Evolutionary conservation across 2,329 filamentous ascomycete genomes (phyloP).

Genomic region (Fusarium albosuccineum): DNA sequence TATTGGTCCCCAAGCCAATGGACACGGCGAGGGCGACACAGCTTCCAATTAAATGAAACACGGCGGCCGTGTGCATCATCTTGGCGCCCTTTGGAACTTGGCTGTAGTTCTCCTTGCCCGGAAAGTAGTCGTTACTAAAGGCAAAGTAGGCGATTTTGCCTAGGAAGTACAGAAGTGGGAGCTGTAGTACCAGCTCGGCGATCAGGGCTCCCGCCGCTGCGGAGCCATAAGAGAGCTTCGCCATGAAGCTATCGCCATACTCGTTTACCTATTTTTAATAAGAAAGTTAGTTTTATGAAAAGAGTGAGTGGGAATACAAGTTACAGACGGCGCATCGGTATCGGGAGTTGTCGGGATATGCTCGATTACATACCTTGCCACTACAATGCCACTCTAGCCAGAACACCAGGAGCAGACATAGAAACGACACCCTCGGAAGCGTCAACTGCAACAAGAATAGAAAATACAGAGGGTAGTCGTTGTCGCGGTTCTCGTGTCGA

Average conservation of each 20-base stretch:
- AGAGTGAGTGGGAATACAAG: no score
- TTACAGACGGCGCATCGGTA: no score
- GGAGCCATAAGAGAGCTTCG: not conserved
- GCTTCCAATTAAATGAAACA: not conserved
- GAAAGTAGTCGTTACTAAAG: not conserved
- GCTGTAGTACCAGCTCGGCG: not conserved
- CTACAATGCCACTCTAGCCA: not conserved
- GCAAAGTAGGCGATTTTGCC: not conserved
- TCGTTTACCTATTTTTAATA: not conserved
- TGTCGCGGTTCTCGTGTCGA: not conserved
- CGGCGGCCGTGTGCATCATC: not conserved
- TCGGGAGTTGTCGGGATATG: no score
- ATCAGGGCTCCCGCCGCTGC: slow-evolving; percentile 1
- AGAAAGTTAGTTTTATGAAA: not conserved
- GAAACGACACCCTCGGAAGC: not conserved
- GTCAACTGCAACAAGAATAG: not conserved
- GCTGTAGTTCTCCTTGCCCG: not conserved
- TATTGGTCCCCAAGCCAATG: not conserved
- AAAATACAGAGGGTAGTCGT: not conserved
- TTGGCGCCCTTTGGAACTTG: not conserved
- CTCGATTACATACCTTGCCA: not conserved
- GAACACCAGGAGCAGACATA: not conserved
- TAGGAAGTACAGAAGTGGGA: not conserved
- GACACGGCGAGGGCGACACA: not conserved
- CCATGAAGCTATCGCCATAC: not conserved